phyloP scores from a whole-genome alignment of 129 eudicot species.

The Chrysanthemum seticuspe region DNA sequence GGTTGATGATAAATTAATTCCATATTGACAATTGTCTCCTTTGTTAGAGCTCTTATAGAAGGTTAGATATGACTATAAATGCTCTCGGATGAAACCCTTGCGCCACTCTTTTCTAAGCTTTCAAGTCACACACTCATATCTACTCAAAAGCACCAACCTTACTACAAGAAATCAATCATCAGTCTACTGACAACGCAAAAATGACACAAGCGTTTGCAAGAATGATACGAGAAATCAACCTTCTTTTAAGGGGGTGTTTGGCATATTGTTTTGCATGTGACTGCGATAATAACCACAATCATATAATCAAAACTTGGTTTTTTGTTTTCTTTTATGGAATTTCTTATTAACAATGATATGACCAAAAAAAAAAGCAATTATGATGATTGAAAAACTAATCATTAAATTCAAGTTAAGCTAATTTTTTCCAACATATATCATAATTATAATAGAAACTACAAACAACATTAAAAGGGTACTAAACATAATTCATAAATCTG shows the following conservation, averaged over 20 bases:
- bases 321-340: too few species aligned
- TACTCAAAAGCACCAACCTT: not conserved
- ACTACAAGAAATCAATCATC: not conserved
- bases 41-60: not conserved
- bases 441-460: too few species aligned
- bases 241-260: too few species aligned
- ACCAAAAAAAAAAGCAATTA: too few species aligned
- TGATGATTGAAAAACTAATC: too few species aligned
- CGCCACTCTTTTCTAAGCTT: not conserved
- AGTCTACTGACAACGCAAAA: not conserved
- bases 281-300: too few species aligned
- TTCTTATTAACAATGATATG: too few species aligned
- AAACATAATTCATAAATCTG: not conserved
- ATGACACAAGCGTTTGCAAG: not conserved
- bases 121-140: not conserved
- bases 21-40: not conserved
- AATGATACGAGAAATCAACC: too few species aligned
- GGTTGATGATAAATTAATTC: not conserved
- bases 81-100: not conserved
- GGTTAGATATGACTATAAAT: too few species aligned
- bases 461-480: not conserved
- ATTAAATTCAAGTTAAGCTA: too few species aligned
- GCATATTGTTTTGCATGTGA: too few species aligned
- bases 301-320: too few species aligned
- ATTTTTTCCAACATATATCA: not conserved